Conservation (phyloP, 441 rosid genomes). For the Syzygium malaccense region DNA sequence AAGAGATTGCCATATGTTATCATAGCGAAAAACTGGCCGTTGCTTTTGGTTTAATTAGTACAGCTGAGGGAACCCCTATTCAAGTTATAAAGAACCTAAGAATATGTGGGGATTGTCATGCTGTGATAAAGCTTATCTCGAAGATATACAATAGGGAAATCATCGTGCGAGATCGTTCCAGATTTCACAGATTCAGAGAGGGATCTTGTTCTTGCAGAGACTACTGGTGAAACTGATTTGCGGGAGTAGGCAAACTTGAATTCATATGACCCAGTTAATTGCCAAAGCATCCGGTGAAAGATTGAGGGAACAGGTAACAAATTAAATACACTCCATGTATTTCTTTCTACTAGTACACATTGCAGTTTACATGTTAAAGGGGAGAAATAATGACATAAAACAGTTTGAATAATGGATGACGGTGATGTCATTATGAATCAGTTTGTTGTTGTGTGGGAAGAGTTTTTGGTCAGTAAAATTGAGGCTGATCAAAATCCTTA, state of each 20-base stretch:
- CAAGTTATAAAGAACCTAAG: slow-evolving; percentile 79
- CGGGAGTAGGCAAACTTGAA: background rate
- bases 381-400: background rate
- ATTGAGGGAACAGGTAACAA: background rate
- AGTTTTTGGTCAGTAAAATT: background rate
- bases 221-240: slow-evolving; percentile 46
- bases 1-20: slow-evolving; percentile 61
- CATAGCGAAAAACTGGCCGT: slow-evolving; percentile 92
- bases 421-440: background rate
- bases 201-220: slow-evolving; percentile 82
- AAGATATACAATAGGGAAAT: slow-evolving; percentile 60
- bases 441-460: background rate
- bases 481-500: background rate
- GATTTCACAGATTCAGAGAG: slow-evolving; percentile 67
- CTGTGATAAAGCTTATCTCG: slow-evolving; percentile 62
- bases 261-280: background rate
- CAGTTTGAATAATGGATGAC: background rate
- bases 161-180: slow-evolving; percentile 64
- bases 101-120: slow-evolving; percentile 84
- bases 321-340: background rate
- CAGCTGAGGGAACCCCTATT: slow-evolving; percentile 37
- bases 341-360: background rate
- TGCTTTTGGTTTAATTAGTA: slow-evolving; percentile 64
- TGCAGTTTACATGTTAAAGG: background rate
- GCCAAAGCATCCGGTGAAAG: background rate